Conservation (phyloP, 2,329 filamentous ascomycete species). For the Thelonectria blattea region DNA sequence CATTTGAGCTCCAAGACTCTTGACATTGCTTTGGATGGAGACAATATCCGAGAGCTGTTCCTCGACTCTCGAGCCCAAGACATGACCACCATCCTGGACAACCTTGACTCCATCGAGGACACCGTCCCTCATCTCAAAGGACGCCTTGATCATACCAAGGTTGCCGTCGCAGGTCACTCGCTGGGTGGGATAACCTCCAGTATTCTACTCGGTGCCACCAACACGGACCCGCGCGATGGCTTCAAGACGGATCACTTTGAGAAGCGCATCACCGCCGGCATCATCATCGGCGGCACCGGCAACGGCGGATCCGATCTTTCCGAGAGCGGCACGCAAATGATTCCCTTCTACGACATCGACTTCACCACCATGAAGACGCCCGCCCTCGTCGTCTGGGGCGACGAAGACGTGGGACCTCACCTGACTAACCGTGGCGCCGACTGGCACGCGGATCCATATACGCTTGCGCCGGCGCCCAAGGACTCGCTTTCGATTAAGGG, state of each 20-base stretch:
- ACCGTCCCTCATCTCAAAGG: slow-evolving; percentile 32
- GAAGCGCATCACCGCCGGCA: slow-evolving; percentile 34
- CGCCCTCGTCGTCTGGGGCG: slow-evolving; percentile 34
- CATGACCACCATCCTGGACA: slow-evolving; percentile 33
- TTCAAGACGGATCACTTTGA: slow-evolving; percentile 20
- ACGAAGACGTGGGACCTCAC: slow-evolving; percentile 30
- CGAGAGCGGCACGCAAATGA: slow-evolving; percentile 15
- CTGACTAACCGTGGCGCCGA: slow-evolving; percentile 31
- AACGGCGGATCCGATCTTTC: slow-evolving; percentile 25
- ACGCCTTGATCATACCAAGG: slow-evolving; percentile 30
- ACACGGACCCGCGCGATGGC: slow-evolving; percentile 33
- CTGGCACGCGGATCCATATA: slow-evolving; percentile 37
- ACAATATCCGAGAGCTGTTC: slow-evolving; percentile 27
- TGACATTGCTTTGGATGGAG: background rate
- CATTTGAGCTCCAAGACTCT: slow-evolving; percentile 34
- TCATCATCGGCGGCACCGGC: slow-evolving; percentile 34
- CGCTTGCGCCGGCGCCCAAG: slow-evolving; percentile 26
- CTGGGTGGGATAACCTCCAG: slow-evolving; percentile 31
- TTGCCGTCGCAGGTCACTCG: slow-evolving; percentile 36
- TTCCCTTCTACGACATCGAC: slow-evolving; percentile 29
- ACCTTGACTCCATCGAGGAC: slow-evolving; percentile 32
- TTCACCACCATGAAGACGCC: slow-evolving; percentile 32
- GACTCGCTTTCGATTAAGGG: slow-evolving; percentile 27
- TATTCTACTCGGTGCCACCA: slow-evolving; percentile 29
- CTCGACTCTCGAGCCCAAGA: slow-evolving; percentile 33